Conservation (phyloP, 2,329 filamentous ascomycete species). For the Aspergillus sp. region DNA sequence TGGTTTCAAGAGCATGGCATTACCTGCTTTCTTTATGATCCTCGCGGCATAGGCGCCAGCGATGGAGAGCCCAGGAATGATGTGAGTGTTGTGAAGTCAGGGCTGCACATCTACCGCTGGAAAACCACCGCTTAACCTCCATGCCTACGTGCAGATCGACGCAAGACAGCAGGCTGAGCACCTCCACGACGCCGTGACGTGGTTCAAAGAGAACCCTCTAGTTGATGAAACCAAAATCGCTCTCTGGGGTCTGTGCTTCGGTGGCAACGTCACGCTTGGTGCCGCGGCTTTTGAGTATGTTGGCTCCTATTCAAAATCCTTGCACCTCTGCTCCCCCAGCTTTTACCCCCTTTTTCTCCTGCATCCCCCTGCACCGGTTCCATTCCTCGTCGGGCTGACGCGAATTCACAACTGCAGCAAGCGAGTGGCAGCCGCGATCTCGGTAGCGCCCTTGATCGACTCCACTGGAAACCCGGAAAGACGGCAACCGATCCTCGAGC, state of each 20-base stretch:
- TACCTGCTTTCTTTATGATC: neutral
- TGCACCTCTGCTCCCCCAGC: neutral
- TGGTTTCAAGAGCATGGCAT: neutral
- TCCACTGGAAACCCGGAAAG: neutral
- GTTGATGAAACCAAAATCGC: neutral
- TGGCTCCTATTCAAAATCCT: neutral
- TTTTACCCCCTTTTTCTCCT: neutral
- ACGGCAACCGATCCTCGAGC: neutral
- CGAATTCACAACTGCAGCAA: neutral
- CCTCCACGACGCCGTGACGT: neutral
- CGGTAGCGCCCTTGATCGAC: neutral
- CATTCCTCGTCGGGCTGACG: neutral
- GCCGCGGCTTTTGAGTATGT: neutral
- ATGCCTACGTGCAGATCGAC: neutral
- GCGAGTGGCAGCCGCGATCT: neutral
- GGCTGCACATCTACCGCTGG: neutral
- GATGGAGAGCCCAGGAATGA: neutral
- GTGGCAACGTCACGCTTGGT: neutral
- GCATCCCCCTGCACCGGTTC: neutral
- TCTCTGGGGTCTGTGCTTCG: neutral
- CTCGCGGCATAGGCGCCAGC: neutral
- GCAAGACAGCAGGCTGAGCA: neutral
- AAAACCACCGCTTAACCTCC: neutral
- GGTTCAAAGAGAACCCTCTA: neutral
- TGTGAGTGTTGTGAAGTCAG: neutral